A percentile compares a stretch with the other conserved stretches of the same genome.
phyloP scores from a whole-genome alignment of 2,329 filamentous ascomycete genomes.

The Mollisia scopiformis region DNA sequence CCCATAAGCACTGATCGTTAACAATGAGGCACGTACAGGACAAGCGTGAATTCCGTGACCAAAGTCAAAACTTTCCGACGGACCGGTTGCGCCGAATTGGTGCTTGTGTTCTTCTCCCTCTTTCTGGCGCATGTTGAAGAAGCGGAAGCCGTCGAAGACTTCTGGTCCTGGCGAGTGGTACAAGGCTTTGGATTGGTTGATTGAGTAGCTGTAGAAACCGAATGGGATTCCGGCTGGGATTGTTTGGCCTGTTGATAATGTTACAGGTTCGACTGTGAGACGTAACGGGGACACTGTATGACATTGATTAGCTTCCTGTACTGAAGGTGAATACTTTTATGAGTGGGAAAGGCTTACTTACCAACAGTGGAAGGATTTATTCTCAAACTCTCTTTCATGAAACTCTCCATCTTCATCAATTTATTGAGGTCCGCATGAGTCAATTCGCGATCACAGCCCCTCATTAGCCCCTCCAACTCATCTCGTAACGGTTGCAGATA shows the following conservation, averaged over 20 bases:
- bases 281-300: not conserved
- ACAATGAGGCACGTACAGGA: conserved; percentile 23
- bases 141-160: conserved; percentile 16
- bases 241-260: conserved; percentile 36
- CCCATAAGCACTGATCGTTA: too few species aligned
- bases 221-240: conserved; percentile 21
- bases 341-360: conserved; percentile 22
- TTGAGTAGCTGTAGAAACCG: conserved; percentile 1
- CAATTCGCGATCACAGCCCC: conserved; percentile 41
- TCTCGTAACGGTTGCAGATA: conserved; percentile 30
- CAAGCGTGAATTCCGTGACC: conserved; percentile 45
- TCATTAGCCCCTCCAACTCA: conserved; percentile 16
- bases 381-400: conserved; percentile 42
- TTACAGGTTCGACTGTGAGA: conserved; percentile 12
- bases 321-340: not conserved
- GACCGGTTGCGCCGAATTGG: conserved; percentile 38
- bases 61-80: conserved; percentile 28
- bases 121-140: conserved; percentile 10
- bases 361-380: conserved; percentile 37
- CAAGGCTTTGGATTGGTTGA: conserved; percentile 12
- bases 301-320: not conserved
- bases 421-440: conserved; percentile 8
- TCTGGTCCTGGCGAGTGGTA: not conserved
- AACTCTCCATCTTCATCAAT: conserved; percentile 40
- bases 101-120: conserved; percentile 23